A percentile compares a stretch with the other conserved stretches of the same genome.
These are phyloP conservation scores for Otatea glauca DNA, from an alignment of 176 grass and related monocot genomes.

Conservation along the genomic window DNA sequence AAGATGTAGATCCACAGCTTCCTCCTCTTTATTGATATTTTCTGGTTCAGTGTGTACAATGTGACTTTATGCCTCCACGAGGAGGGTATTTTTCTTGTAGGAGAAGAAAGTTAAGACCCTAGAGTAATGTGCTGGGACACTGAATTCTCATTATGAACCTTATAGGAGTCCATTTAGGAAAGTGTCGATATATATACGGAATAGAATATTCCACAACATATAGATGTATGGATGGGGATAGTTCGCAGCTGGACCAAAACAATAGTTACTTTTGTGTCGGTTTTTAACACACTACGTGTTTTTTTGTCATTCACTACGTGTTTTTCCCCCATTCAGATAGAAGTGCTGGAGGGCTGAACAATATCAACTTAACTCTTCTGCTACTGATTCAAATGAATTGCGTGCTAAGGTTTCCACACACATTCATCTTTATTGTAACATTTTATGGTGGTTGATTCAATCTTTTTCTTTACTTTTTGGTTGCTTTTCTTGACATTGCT, in stretches of 20 bases:
- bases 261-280: not conserved
- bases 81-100: no score
- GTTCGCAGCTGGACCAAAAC: not conserved
- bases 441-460: not conserved
- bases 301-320: slow-evolving; percentile 14
- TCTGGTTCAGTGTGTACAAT: no score
- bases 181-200: no score
- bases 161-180: no score
- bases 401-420: slow-evolving; percentile 67
- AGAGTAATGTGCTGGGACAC: no score
- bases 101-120: no score
- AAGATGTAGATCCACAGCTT: no score
- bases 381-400: slow-evolving; percentile 69
- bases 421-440: not conserved
- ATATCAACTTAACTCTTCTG: slow-evolving; percentile 49
- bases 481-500: slow-evolving; percentile 25
- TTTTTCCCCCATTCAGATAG: slow-evolving; percentile 53
- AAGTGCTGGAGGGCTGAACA: slow-evolving; percentile 57
- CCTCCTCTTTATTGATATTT: no score
- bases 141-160: no score
- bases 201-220: no score
- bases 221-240: not conserved
- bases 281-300: slow-evolving; percentile 26
- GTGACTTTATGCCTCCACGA: no score
- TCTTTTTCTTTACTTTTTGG: not conserved